Conservation (phyloP, 2,329 filamentous ascomycete genomes). For the Aspergillus fijiensis region DNA sequence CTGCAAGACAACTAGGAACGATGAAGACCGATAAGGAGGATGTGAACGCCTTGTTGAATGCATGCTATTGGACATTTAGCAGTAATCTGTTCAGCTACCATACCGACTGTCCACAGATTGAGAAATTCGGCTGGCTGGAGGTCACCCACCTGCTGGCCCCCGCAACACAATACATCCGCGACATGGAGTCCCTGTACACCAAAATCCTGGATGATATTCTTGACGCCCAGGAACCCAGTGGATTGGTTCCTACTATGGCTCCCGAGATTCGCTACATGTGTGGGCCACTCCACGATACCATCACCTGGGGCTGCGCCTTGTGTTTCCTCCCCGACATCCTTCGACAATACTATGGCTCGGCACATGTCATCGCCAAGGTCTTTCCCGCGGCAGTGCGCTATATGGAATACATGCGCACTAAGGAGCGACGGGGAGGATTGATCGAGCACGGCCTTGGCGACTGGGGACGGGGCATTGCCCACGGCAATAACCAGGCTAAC, state of each 20-base stretch:
- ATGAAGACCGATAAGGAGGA: conserved; percentile 26
- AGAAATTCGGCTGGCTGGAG: conserved; percentile 53
- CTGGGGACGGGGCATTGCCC: conserved; percentile 27
- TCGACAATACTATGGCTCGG: conserved; percentile 22
- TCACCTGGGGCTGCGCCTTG: conserved; percentile 27
- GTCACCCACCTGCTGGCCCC: conserved; percentile 49
- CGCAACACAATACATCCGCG: conserved; percentile 48
- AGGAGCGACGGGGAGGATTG: conserved; percentile 23
- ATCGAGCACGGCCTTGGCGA: conserved; percentile 27
- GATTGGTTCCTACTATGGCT: conserved; percentile 50
- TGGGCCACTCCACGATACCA: conserved; percentile 49
- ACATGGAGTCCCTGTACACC: conserved; percentile 49
- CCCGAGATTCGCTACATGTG: conserved; percentile 52
- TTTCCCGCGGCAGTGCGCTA: conserved; percentile 24
- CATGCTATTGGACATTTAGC: conserved; percentile 48
- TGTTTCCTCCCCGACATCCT: conserved; percentile 25
- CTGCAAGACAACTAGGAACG: conserved; percentile 20
- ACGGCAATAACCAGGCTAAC: conserved; percentile 29
- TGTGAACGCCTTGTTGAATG: conserved; percentile 31
- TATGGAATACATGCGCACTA: conserved; percentile 27
- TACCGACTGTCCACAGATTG: conserved; percentile 50
- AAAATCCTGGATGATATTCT: conserved; percentile 51
- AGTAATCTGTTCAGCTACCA: conserved; percentile 50
- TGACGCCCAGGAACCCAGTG: conserved; percentile 47
- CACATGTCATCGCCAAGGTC: conserved; percentile 21